Percentiles rank a stretch among this genome's conserved stretches.
phyloP scores from a whole-genome alignment of 1,284 basidiomycete species.

The Cutaneotrichosporon mucoides region DNA sequence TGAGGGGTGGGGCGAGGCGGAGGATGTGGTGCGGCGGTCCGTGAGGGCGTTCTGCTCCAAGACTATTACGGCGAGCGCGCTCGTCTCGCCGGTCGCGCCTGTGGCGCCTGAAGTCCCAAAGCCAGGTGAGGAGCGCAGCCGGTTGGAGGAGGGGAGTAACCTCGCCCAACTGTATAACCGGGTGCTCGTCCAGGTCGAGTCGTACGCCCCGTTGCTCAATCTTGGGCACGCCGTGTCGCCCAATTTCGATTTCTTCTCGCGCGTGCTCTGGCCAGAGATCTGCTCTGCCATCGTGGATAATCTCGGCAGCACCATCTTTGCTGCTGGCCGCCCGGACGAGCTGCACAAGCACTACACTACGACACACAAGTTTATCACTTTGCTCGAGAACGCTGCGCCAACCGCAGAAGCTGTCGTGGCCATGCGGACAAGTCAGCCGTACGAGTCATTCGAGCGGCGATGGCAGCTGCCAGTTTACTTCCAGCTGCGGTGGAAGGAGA shows the following conservation, averaged over 20 bases:
- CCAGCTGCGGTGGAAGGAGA: constrained; percentile 95
- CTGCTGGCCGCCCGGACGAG: constrained; percentile 82
- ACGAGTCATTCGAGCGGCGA: constrained; percentile 67
- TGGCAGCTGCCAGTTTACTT: constrained; percentile 98
- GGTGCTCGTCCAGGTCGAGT: constrained; percentile 74
- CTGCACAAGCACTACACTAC: constrained; percentile 77
- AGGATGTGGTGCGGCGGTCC: constrained; percentile 69
- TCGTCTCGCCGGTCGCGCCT: constrained; percentile 28
- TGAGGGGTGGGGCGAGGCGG: constrained; percentile 75
- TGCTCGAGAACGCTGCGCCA: constrained; percentile 76
- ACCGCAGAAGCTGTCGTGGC: constrained; percentile 63
- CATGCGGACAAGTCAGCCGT: constrained; percentile 69
- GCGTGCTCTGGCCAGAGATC: constrained; percentile 83
- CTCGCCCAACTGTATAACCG: constrained; percentile 62
- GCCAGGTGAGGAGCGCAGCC: neutral
- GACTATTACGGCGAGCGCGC: constrained; percentile 29
- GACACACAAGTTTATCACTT: constrained; percentile 77
- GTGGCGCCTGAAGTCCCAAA: constrained; percentile 15
- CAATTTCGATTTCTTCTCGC: constrained; percentile 74
- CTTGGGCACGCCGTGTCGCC: constrained; percentile 59
- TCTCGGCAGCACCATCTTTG: constrained; percentile 75
- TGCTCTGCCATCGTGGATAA: constrained; percentile 74
- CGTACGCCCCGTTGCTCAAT: constrained; percentile 65
- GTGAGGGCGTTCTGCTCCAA: constrained; percentile 62
- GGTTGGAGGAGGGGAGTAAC: constrained; percentile 7